Conservation (phyloP, 495 filamentous ascomycete species). For the Letharia lupina region DNA sequence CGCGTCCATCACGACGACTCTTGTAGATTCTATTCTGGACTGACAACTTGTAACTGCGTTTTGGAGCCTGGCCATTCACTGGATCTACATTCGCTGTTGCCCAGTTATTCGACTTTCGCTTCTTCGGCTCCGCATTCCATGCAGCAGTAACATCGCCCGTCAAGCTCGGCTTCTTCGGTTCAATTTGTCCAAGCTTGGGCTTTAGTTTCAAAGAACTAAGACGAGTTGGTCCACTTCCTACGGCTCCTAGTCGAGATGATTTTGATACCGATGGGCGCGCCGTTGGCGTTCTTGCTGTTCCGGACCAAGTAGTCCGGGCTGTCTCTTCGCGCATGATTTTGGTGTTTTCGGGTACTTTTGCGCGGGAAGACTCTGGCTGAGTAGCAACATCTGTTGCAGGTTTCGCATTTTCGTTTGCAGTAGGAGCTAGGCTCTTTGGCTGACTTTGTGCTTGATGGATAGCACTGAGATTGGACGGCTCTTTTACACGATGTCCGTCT, state of each 20-base stretch:
- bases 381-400: not conserved
- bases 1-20: conserved; percentile 34
- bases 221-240: conserved; percentile 1
- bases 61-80: not conserved
- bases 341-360: not conserved
- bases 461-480: not conserved
- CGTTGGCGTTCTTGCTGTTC: not conserved
- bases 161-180: conserved; percentile 6
- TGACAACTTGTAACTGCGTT: conserved; percentile 16
- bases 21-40: conserved; percentile 34
- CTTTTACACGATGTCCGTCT: not conserved
- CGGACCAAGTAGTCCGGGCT: not conserved
- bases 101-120: conserved; percentile 21
- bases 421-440: not conserved
- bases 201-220: not conserved
- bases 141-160: conserved; percentile 7
- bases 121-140: conserved; percentile 13
- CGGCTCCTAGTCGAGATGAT: not conserved
- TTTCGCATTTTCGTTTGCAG: not conserved
- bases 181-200: not conserved
- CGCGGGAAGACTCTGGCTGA: not conserved
- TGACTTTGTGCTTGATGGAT: not conserved
- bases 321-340: not conserved
- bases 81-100: conserved; percentile 16
- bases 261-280: not conserved